phyloP scores from a whole-genome alignment of 345 rosid genomes.

The Camelina neglecta region DNA sequence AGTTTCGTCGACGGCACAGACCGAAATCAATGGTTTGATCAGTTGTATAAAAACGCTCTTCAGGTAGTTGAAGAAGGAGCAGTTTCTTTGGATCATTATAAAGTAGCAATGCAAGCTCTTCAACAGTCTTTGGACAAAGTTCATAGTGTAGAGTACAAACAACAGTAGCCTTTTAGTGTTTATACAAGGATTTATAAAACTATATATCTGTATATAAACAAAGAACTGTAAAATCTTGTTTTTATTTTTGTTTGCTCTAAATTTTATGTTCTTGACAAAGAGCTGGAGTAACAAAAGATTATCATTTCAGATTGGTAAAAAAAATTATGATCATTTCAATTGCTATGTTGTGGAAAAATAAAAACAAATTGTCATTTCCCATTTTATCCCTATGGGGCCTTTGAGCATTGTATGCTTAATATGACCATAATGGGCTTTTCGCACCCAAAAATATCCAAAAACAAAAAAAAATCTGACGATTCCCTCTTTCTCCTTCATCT shows the following conservation, averaged over 20 bases:
- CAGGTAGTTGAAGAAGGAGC: conserved; percentile 75
- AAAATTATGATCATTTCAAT: background rate
- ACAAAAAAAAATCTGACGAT: too few relatives aligned
- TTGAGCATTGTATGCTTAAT: background rate
- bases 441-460: background rate
- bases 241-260: conserved; percentile 1
- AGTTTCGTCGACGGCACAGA: conserved; percentile 32
- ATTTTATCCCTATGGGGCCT: conserved; percentile 5
- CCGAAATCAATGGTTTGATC: conserved; percentile 59
- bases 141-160: conserved; percentile 54
- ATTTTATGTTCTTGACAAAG: conserved; percentile 6
- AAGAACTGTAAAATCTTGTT: background rate
- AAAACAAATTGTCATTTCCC: background rate
- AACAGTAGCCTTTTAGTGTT: conserved; percentile 30
- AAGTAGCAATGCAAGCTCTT: conserved; percentile 59
- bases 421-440: background rate
- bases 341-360: background rate
- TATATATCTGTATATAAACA: conserved; percentile 31
- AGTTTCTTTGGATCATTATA: conserved; percentile 66
- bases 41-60: conserved; percentile 58
- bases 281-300: background rate
- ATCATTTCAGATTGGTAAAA: background rate
- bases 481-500: conserved; percentile 9
- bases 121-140: conserved; percentile 60
- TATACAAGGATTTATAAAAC: conserved; percentile 8